phyloP scores from a whole-genome alignment of 257 asterid genomes.

The Nicotiana obtusifolia region DNA sequence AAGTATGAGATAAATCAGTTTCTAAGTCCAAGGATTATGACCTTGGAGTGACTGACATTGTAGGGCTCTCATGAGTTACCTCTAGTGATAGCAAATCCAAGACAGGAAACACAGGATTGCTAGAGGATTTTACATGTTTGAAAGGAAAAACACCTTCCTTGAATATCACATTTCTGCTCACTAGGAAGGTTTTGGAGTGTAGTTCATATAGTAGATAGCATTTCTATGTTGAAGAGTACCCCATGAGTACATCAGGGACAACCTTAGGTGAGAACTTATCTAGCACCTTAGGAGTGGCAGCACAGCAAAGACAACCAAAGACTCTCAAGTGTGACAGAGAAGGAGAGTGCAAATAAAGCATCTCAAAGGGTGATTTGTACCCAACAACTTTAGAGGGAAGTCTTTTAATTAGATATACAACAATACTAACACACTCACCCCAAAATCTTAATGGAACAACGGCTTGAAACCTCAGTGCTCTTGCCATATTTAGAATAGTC shows the following conservation, averaged over 20 bases:
- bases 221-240: not conserved
- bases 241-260: not conserved
- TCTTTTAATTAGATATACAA: not conserved
- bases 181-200: not conserved
- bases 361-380: not conserved
- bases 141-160: not conserved
- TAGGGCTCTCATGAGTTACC: no score
- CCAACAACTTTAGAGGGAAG: not conserved
- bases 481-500: no score
- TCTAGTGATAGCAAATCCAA: no score
- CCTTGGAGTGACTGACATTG: no score
- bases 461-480: no score
- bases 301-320: not conserved
- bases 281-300: not conserved
- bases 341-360: not conserved
- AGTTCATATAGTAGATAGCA: not conserved
- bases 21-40: no score
- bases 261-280: not conserved
- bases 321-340: not conserved
- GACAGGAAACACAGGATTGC: no score
- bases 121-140: no score
- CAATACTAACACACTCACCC: not conserved
- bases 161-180: not conserved
- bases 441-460: no score
- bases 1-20: no score